phyloP scores from a whole-genome alignment of 2,329 filamentous ascomycete species.

The Aspergillus intermedius region DNA sequence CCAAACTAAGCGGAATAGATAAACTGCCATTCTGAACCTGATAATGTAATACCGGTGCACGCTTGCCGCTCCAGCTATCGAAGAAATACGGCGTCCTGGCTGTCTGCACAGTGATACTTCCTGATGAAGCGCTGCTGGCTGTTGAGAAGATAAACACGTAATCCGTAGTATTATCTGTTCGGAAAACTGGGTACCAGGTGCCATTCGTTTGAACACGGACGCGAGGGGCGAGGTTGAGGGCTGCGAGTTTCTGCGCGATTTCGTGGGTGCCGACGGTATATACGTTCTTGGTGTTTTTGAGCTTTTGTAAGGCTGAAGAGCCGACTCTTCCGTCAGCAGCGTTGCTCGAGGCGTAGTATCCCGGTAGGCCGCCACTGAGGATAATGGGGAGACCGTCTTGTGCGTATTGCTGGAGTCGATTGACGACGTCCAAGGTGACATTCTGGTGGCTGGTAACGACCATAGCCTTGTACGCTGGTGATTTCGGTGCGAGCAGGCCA shows the following conservation, averaged over 20 bases:
- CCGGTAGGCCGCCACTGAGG: conserved; percentile 31
- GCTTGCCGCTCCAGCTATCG: conserved; percentile 40
- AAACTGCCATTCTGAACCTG: conserved; percentile 19
- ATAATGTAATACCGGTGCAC: conserved; percentile 28
- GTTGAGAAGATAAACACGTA: not conserved
- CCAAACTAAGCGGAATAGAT: conserved; percentile 30
- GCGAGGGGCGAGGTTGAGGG: conserved; percentile 27
- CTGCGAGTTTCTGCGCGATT: conserved; percentile 25
- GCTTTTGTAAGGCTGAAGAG: not conserved
- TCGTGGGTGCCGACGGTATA: conserved; percentile 24
- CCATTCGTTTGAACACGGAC: conserved; percentile 19
- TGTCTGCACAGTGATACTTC: conserved; percentile 22
- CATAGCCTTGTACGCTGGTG: conserved; percentile 19
- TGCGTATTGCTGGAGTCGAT: conserved; percentile 8
- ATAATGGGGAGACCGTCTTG: conserved; percentile 33
- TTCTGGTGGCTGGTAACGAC: conserved; percentile 11
- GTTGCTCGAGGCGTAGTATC: conserved; percentile 15
- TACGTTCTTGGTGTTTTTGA: conserved; percentile 29
- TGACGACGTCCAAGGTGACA: conserved; percentile 8
- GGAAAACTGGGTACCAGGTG: conserved; percentile 23
- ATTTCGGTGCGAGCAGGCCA: conserved; percentile 20
- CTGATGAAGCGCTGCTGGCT: conserved; percentile 2
- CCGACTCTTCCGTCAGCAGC: conserved; percentile 15
- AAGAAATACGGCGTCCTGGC: conserved; percentile 31
- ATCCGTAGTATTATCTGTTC: not conserved